Conservation (phyloP, 331 rosid genomes). For the Pyracantha coccinea region DNA sequence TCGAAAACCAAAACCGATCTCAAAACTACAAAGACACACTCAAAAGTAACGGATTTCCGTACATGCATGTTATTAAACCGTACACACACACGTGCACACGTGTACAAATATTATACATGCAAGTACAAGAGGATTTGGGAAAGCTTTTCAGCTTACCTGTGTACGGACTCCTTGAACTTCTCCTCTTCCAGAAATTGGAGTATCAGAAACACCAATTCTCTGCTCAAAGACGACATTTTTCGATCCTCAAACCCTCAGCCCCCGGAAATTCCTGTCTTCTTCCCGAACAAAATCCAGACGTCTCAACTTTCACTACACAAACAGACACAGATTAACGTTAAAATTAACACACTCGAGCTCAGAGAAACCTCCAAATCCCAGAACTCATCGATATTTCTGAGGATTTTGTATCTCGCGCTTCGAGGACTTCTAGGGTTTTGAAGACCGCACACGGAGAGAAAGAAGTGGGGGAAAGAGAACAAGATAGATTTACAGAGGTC, state of each 20-base stretch:
- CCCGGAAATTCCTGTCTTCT: background rate
- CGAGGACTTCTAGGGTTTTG: slow-evolving; percentile 60
- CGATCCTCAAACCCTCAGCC: slow-evolving; percentile 4
- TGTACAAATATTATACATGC: background rate
- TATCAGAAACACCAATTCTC: slow-evolving; percentile 83
- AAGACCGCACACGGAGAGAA: slow-evolving; percentile 37
- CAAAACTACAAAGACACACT: background rate
- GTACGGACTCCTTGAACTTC: slow-evolving; percentile 72
- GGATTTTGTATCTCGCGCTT: slow-evolving; percentile 22
- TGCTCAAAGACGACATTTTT: slow-evolving; percentile 75
- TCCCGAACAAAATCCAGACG: slow-evolving; percentile 3
- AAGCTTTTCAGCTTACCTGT: slow-evolving; percentile 37
- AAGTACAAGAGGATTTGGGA: background rate
- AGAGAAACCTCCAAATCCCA: slow-evolving; percentile 19
- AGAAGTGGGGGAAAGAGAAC: background rate
- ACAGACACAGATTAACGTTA: background rate
- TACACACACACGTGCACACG: background rate
- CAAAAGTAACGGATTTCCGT: background rate
- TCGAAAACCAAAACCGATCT: background rate
- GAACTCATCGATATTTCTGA: slow-evolving; percentile 4
- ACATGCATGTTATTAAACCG: background rate
- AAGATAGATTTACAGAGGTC: slow-evolving; percentile 25
- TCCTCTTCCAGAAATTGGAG: slow-evolving; percentile 91
- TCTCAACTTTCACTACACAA: slow-evolving; percentile 13
- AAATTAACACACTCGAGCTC: background rate